Evolutionary conservation across 2,329 filamentous ascomycete species (phyloP), one percentile per base, ranked within the genome.

Genomic region (Aspergillus versicolor): DNA sequence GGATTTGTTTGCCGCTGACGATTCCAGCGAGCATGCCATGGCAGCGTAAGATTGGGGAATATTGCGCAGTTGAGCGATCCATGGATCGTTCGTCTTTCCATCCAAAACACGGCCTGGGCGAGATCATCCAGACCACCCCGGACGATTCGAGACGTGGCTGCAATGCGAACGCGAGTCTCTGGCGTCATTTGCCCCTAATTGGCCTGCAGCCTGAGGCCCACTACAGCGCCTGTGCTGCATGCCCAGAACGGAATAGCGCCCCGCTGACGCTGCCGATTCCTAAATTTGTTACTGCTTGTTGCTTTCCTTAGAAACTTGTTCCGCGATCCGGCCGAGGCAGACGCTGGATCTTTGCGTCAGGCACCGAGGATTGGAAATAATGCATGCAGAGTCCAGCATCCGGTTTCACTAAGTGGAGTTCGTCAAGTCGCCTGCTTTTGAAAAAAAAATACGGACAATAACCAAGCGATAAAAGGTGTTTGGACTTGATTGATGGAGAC

Each of bases 171-270:
- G 61, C 63, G 65, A 65, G 64, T 52, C 62, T 42, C 49, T 72
- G 65, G 68, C 70, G 67, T 71, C 68, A 73, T 52, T 38, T 8
- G 9, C 34, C 15, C 8, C 22, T 65, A 47, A 69, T 70, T 70
- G 65, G 66, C 7, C 17, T n/a, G 21, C 24, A 38, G 45, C 40
- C 19, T 27, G 19, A 38, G 54, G 24, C 44, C 58, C 57, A 56
- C 60, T 63, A 57, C 65, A 62, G 67, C 61, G 56, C 52, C 62
- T 65, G 65, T 62, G 61, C 65, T 63, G 60, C 55, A 53, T 37
- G 49, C 62, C 64, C 59, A 56, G 62, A 64, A 30, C 17, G 63
- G 70, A 47, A 34, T 72, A 69, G 69, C n/a, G 19, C 34, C 17
- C 15, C 15, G 55, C 24, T 52, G 38, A 52, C 22, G 24, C 27